Evolutionary conservation across 257 asterid species (phyloP).

Genomic region (Schizonepeta tenuifolia): DNA sequence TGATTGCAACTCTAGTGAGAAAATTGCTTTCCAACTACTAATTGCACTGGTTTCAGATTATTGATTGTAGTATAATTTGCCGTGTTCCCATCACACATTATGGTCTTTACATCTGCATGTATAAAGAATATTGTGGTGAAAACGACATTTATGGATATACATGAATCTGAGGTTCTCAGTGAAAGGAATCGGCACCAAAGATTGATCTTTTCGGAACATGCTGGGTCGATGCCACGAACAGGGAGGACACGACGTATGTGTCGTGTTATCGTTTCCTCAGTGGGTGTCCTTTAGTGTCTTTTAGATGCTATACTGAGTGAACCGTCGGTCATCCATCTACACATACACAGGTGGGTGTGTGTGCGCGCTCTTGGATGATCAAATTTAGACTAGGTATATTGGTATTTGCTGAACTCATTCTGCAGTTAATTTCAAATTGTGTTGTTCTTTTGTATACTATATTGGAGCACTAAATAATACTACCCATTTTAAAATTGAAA

Average conservation of each 20-base stretch:
- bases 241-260: neutral
- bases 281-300: neutral
- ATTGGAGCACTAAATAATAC: no score
- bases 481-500: neutral
- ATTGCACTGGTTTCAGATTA: neutral
- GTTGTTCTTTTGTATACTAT: no score
- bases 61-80: neutral
- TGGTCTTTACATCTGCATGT: neutral
- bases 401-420: no score
- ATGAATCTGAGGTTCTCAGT: conserved; percentile 30
- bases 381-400: neutral
- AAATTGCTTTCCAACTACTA: neutral
- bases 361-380: neutral
- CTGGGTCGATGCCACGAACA: conserved; percentile 3
- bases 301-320: neutral
- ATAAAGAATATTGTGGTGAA: conserved; percentile 24
- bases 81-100: neutral
- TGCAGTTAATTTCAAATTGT: neutral
- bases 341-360: no score
- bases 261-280: neutral
- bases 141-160: conserved; percentile 34
- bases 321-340: neutral
- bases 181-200: conserved; percentile 14
- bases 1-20: neutral
- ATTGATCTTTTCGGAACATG: conserved; percentile 6